phyloP scores from a whole-genome alignment of 306 rosid species.

The barrel medic (Medicago truncatula) region DNA sequence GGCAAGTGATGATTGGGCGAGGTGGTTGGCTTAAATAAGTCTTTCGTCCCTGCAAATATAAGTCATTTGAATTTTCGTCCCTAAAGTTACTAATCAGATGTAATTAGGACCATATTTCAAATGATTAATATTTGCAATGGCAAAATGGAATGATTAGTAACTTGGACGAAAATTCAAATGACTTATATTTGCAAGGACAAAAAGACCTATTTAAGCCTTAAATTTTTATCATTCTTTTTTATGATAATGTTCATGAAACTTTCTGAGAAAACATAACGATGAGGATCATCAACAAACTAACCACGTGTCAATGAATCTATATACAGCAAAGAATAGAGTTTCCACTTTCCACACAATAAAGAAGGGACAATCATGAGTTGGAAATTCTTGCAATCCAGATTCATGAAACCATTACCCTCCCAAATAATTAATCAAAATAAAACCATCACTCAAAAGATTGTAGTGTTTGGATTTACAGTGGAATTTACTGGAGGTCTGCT shows the following conservation, averaged over 20 bases:
- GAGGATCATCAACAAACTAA: slow-evolving; percentile 42
- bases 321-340: slow-evolving; percentile 73
- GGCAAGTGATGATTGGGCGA: too few relatives aligned
- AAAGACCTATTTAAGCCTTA: too few relatives aligned
- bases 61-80: too few relatives aligned
- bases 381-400: slow-evolving; percentile 43
- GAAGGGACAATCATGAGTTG: slow-evolving; percentile 41
- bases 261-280: not conserved
- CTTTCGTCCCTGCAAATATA: too few relatives aligned
- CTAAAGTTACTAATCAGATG: too few relatives aligned
- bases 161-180: too few relatives aligned
- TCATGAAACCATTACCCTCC: slow-evolving; percentile 45
- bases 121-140: too few relatives aligned
- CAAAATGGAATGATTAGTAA: too few relatives aligned
- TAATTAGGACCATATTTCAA: too few relatives aligned
- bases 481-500: slow-evolving; percentile 61
- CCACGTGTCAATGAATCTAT: slow-evolving; percentile 58
- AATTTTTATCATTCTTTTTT: too few relatives aligned
- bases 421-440: slow-evolving; percentile 45
- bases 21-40: too few relatives aligned
- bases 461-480: slow-evolving; percentile 44
- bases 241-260: not conserved
- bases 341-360: slow-evolving; percentile 42
- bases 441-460: slow-evolving; percentile 50
- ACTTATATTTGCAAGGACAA: too few relatives aligned